Evolutionary conservation across 305 asterid species (phyloP).

Genomic region (Fraxinus platypoda): DNA sequence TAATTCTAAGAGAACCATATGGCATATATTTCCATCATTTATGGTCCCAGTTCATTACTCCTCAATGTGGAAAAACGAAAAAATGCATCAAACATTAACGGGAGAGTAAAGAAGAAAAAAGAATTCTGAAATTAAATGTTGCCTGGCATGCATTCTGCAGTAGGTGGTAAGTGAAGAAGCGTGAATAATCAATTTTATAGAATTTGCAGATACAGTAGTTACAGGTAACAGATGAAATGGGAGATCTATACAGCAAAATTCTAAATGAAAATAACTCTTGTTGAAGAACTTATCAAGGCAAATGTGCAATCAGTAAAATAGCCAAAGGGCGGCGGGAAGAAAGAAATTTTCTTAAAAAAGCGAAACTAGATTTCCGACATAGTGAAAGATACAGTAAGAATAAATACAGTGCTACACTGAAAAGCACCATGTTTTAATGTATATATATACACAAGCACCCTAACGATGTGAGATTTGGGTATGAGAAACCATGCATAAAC

Average conservation of each 20-base stretch:
- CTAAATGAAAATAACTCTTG: neutral
- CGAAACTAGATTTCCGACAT: no score
- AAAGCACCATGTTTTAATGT: neutral
- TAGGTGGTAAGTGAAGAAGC: neutral
- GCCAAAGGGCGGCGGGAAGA: neutral
- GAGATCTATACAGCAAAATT: neutral
- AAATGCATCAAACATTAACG: neutral
- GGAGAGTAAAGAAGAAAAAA: neutral
- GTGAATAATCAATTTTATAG: neutral
- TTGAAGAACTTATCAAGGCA: neutral
- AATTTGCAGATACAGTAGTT: neutral
- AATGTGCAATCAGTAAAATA: neutral
- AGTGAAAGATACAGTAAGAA: no score
- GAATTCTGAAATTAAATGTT: neutral
- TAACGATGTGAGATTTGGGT: neutral
- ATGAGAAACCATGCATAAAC: neutral
- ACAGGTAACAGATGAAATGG: neutral
- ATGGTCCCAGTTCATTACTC: neutral
- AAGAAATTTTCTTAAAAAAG: neutral
- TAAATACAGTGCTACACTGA: neutral
- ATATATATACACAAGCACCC: neutral
- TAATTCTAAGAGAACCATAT: neutral
- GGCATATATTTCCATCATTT: neutral
- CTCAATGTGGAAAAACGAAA: neutral
- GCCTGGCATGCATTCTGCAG: slow-evolving; percentile 4